Percentiles rank a stretch among this genome's conserved stretches.
These are phyloP conservation scores for Pisolithus microcarpus DNA, from an alignment of 768 basidiomycete species.

Conservation along the genomic window DNA sequence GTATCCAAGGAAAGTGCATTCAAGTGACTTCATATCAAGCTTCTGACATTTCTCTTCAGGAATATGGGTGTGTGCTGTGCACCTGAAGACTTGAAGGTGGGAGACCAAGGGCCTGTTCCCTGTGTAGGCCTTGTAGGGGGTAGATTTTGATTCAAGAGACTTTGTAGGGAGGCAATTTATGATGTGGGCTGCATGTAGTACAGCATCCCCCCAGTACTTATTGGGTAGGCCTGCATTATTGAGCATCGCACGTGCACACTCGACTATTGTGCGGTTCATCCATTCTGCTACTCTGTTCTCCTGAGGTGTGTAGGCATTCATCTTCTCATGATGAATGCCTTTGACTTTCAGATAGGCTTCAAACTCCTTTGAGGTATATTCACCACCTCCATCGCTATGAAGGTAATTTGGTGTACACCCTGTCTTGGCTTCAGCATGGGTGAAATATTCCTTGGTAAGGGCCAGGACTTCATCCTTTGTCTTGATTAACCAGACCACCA, in stretches of 20 bases:
- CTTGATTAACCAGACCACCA: slow-evolving; percentile 7
- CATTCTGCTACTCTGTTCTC: slow-evolving; percentile 40
- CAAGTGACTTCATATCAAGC: not conserved
- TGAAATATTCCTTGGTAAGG: slow-evolving; percentile 10
- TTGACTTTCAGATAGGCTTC: slow-evolving; percentile 4
- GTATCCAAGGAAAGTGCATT: not conserved
- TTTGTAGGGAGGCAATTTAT: not conserved
- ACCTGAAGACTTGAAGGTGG: slow-evolving; percentile 16
- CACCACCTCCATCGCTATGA: slow-evolving; percentile 15
- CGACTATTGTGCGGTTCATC: slow-evolving; percentile 29
- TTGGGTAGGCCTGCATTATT: not conserved
- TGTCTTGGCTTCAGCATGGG: slow-evolving; percentile 5
- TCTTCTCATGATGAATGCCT: slow-evolving; percentile 14
- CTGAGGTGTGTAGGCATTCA: slow-evolving; percentile 24
- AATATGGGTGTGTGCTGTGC: slow-evolving; percentile 20
- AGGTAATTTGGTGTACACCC: slow-evolving; percentile 14
- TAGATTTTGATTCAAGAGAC: slow-evolving; percentile 8
- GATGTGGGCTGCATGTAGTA: not conserved
- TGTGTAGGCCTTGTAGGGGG: slow-evolving; percentile 18
- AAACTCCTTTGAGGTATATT: slow-evolving; percentile 12
- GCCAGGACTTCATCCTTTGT: slow-evolving; percentile 8
- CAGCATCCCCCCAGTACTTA: slow-evolving; percentile 2
- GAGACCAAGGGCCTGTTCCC: slow-evolving; percentile 16
- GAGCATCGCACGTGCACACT: slow-evolving; percentile 27
- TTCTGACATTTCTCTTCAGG: slow-evolving; percentile 10